These are phyloP conservation scores for Gymnopus androsaceus DNA, from an alignment of 1,284 basidiomycete species.

Conservation along the genomic window DNA sequence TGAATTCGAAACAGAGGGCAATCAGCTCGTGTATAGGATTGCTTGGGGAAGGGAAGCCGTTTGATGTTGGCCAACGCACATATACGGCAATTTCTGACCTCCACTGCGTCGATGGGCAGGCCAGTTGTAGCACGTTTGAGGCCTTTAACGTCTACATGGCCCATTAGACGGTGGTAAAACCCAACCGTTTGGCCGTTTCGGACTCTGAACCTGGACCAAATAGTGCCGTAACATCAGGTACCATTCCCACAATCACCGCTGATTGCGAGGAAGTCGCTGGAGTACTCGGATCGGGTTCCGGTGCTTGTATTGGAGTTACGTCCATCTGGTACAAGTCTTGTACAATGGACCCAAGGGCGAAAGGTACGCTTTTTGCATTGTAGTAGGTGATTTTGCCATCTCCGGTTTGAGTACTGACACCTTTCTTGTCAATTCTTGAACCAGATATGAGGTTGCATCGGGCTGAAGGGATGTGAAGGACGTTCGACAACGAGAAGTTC, in stretches of 20 bases:
- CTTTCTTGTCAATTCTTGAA: slow-evolving; percentile 14
- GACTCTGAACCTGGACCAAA: not conserved
- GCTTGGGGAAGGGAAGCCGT: slow-evolving; percentile 9
- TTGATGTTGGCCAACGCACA: slow-evolving; percentile 16
- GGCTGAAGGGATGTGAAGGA: slow-evolving; percentile 14
- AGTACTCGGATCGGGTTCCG: too few relatives aligned
- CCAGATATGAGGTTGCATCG: slow-evolving; percentile 19
- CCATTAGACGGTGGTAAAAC: not conserved
- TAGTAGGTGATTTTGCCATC: slow-evolving; percentile 14
- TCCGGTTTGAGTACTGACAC: slow-evolving; percentile 16
- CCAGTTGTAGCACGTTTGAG: not conserved
- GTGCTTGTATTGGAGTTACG: not conserved
- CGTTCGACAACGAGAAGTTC: slow-evolving; percentile 11
- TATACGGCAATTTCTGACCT: not conserved
- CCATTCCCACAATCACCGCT: not conserved
- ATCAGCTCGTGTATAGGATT: slow-evolving; percentile 5
- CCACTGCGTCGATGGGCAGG: slow-evolving; percentile 10
- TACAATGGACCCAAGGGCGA: not conserved
- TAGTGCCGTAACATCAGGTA: not conserved
- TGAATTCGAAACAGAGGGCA: not conserved
- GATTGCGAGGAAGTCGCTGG: not conserved
- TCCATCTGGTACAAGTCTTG: not conserved
- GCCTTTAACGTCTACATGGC: not conserved
- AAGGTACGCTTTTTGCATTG: not conserved
- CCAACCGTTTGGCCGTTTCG: not conserved